These are phyloP conservation scores for Mortierella sp. DNA, from an alignment of 371 early-diverging fungal genomes.

Conservation along the genomic window DNA sequence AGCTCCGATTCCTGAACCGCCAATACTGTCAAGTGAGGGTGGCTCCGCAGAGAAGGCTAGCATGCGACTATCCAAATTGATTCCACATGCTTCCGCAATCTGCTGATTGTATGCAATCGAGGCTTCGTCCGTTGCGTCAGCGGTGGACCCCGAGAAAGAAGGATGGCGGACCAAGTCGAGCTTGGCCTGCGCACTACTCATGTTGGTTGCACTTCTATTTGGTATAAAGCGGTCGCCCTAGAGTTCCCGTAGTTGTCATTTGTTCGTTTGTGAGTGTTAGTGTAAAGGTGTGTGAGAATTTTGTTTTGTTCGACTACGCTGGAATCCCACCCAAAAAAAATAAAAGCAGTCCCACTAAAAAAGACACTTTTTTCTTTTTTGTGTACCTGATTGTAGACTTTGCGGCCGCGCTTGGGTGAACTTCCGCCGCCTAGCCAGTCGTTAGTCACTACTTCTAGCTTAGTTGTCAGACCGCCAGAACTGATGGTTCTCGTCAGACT, in stretches of 20 bases:
- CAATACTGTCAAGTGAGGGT: conserved; percentile 68
- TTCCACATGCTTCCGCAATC: conserved; percentile 84
- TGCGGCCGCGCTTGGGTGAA: conserved; percentile 39
- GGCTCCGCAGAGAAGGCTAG: conserved; percentile 79
- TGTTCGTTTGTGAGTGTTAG: not conserved
- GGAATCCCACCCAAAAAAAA: not conserved
- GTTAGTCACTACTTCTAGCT: conserved; percentile 47
- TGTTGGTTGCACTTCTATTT: conserved; percentile 28
- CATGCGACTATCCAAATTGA: conserved; percentile 78
- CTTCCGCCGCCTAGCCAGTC: conserved; percentile 25
- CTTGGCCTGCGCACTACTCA: conserved; percentile 36
- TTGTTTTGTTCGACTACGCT: not conserved
- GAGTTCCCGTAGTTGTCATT: too few species aligned
- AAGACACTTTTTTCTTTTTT: too few species aligned
- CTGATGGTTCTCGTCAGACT: conserved; percentile 35
- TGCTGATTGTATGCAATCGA: conserved; percentile 74
- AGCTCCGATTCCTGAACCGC: not conserved
- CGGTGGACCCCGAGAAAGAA: conserved; percentile 16
- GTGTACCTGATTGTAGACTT: conserved; percentile 27
- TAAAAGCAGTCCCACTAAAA: not conserved
- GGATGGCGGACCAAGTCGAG: conserved; percentile 37
- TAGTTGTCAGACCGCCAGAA: conserved; percentile 28
- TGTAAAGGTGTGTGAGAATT: not conserved
- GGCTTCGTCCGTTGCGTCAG: conserved; percentile 17
- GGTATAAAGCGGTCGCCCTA: conserved; percentile 56